These are phyloP conservation scores for Bryum argenteum DNA, from an alignment of 225 moss, liverwort and hornwort genomes.

Conservation along the genomic window DNA sequence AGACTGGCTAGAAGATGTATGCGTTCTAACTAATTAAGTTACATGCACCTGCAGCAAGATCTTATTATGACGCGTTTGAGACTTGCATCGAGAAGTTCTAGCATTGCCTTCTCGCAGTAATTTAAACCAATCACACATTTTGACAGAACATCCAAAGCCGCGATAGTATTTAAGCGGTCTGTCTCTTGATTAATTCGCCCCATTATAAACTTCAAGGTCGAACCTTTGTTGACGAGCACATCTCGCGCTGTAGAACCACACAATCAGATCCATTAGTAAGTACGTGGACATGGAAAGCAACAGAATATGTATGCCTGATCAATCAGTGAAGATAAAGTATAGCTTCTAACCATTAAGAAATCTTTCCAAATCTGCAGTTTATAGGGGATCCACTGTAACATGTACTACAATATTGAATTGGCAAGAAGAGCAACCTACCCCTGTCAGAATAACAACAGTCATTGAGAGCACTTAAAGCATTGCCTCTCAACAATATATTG, in stretches of 20 bases:
- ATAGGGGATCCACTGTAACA: not conserved
- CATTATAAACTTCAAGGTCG: constrained; percentile 66
- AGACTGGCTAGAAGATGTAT: constrained; percentile 5
- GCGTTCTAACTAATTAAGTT: not conserved
- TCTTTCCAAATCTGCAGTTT: not conserved
- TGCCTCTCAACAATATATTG: constrained; percentile 63
- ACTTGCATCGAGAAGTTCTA: constrained; percentile 64
- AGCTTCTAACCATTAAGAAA: not conserved
- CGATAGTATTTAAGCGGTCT: constrained; percentile 54
- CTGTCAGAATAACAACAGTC: constrained; percentile 49
- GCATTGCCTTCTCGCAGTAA: constrained; percentile 68
- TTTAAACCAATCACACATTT: constrained; percentile 82
- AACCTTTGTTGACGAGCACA: constrained; percentile 64
- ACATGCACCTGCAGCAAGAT: not conserved
- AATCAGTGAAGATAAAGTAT: not conserved
- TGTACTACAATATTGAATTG: not conserved
- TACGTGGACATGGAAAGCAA: not conserved
- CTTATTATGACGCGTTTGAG: not conserved
- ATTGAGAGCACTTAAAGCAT: constrained; percentile 78
- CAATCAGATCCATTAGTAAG: not conserved
- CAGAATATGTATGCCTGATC: too few relatives aligned
- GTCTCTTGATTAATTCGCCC: constrained; percentile 56
- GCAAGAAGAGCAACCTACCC: constrained; percentile 21
- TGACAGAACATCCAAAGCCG: constrained; percentile 73
- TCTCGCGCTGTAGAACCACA: constrained; percentile 52